These are phyloP conservation scores for Aspergillus neoniger DNA, from an alignment of 2,329 filamentous ascomycete species.

Conservation along the genomic window DNA sequence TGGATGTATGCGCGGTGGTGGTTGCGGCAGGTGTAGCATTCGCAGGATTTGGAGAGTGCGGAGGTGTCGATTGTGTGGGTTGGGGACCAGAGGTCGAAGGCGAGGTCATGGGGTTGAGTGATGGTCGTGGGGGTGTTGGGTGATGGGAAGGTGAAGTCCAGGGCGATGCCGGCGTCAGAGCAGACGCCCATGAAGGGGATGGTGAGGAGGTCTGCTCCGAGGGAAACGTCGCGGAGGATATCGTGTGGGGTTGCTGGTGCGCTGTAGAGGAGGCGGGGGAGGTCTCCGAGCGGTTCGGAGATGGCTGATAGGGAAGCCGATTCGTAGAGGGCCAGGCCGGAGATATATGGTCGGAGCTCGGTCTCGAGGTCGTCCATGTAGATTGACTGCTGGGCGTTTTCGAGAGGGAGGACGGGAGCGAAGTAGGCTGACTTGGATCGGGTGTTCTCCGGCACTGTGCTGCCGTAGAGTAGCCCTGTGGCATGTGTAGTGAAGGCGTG, in stretches of 20 bases:
- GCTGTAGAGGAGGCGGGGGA: slow-evolving; percentile 76
- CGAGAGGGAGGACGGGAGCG: slow-evolving; percentile 71
- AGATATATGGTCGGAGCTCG: slow-evolving; percentile 58
- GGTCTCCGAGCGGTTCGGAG: slow-evolving; percentile 57
- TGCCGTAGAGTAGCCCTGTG: slow-evolving; percentile 50
- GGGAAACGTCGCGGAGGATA: slow-evolving; percentile 70
- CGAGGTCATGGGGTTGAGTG: slow-evolving; percentile 55
- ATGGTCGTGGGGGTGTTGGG: slow-evolving; percentile 38
- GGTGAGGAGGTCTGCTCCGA: slow-evolving; percentile 79
- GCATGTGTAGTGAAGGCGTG: slow-evolving; percentile 77
- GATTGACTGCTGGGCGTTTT: slow-evolving; percentile 72
- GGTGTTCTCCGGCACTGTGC: slow-evolving; percentile 31
- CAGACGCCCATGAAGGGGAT: slow-evolving; percentile 71
- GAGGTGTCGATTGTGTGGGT: slow-evolving; percentile 62
- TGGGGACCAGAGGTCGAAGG: slow-evolving; percentile 74
- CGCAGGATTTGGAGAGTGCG: slow-evolving; percentile 66
- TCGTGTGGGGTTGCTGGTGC: slow-evolving; percentile 71
- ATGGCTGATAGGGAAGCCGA: slow-evolving; percentile 68
- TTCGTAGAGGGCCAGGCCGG: slow-evolving; percentile 78
- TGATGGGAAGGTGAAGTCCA: slow-evolving; percentile 67
- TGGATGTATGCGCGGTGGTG: slow-evolving; percentile 87
- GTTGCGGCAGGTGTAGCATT: slow-evolving; percentile 78
- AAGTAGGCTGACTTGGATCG: slow-evolving; percentile 56
- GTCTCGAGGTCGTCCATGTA: slow-evolving; percentile 76
- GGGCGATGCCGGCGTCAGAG: slow-evolving; percentile 82